Evolutionary conservation across 345 rosid species (phyloP).

Genomic region (Gossypium bickii): DNA sequence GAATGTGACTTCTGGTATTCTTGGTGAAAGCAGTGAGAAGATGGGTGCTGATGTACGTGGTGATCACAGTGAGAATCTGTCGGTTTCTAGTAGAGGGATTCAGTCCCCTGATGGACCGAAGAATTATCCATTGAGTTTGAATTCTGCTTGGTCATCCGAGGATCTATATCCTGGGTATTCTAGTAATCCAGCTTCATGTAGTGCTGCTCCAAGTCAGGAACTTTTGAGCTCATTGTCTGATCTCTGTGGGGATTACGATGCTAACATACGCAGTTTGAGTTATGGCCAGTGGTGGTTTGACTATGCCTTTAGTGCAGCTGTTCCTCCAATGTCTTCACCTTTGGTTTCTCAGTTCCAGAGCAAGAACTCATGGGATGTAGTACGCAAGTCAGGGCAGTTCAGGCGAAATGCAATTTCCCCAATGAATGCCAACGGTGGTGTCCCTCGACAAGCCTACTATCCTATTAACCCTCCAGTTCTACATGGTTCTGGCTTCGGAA

Average conservation of each 20-base stretch:
- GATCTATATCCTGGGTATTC: conserved; percentile 37
- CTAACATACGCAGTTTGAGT: conserved; percentile 40
- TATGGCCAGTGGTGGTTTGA: conserved; percentile 46
- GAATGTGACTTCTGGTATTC: conserved; percentile 17
- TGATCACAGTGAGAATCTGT: conserved; percentile 30
- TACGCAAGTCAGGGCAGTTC: conserved; percentile 39
- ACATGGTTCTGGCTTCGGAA: conserved; percentile 43
- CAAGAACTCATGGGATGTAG: conserved; percentile 60
- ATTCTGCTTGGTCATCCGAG: conserved; percentile 42
- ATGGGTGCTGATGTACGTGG: conserved; percentile 6
- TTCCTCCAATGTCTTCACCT: conserved; percentile 38
- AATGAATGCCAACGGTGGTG: conserved; percentile 43
- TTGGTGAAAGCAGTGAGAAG: conserved; percentile 16
- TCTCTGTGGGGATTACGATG: conserved; percentile 59
- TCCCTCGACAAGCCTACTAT: conserved; percentile 40
- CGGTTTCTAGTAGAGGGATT: conserved; percentile 28
- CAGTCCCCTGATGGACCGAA: conserved; percentile 34
- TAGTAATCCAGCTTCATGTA: conserved; percentile 23
- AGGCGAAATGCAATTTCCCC: conserved; percentile 36
- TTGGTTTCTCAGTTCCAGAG: conserved; percentile 41
- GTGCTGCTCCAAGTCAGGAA: conserved; percentile 27
- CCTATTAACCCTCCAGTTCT: conserved; percentile 29
- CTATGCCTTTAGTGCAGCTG: conserved; percentile 33
- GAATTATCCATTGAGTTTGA: conserved; percentile 23
- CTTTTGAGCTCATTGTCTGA: conserved; percentile 41